Evolutionary conservation across 345 rosid species (phyloP).

Genomic region (Arabis alpina): DNA sequence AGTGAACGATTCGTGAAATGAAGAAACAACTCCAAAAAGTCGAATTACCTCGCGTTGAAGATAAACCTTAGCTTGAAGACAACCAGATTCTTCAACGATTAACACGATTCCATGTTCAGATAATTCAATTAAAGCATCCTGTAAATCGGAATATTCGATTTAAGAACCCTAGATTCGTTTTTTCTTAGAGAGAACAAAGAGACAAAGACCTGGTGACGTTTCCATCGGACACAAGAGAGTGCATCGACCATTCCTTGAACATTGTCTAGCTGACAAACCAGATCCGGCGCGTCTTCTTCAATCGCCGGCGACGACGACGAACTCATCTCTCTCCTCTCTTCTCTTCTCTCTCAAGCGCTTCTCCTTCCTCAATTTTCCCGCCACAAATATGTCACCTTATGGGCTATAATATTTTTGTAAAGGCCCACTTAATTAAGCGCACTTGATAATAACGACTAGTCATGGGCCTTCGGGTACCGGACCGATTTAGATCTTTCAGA

Average conservation of each 20-base stretch:
- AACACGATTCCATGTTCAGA: constrained; percentile 89
- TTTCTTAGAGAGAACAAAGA: background rate
- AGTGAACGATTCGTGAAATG: background rate
- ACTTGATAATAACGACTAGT: background rate
- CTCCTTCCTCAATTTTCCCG: constrained; percentile 14
- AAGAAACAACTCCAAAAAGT: background rate
- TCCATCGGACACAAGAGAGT: constrained; percentile 90
- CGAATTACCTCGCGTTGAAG: constrained; percentile 78
- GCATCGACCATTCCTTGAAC: constrained; percentile 94
- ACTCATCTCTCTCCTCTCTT: constrained; percentile 48
- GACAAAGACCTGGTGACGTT: constrained; percentile 76
- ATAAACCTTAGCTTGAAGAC: constrained; percentile 95
- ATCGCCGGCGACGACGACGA: constrained; percentile 85
- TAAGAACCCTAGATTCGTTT: background rate
- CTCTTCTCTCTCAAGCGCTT: background rate
- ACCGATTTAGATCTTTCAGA: too few relatives aligned
- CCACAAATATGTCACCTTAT: background rate
- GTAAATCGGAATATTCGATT: background rate
- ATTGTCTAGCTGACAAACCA: constrained; percentile 76
- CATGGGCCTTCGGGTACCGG: too few relatives aligned
- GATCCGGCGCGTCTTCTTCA: constrained; percentile 64
- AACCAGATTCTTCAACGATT: constrained; percentile 83
- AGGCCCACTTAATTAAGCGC: background rate
- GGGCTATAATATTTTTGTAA: background rate
- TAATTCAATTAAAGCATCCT: constrained; percentile 85